phyloP scores from a whole-genome alignment of 805 yeast genomes.

The Helenozyma rhizophorensis region DNA sequence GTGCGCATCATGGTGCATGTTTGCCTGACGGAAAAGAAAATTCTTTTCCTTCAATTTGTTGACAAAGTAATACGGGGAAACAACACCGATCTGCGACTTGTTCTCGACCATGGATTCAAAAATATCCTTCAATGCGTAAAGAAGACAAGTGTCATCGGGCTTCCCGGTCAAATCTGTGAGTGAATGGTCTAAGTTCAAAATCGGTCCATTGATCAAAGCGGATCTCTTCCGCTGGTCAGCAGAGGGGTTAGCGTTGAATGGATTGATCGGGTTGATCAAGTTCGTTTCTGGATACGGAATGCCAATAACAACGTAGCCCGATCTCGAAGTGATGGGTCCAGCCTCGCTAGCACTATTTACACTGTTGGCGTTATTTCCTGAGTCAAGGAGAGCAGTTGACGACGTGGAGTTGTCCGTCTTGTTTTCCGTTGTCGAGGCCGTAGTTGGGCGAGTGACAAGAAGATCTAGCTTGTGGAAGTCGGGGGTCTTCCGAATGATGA shows the following conservation, averaged over 20 bases:
- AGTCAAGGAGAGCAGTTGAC: conserved; percentile 28
- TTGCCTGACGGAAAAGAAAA: conserved; percentile 74
- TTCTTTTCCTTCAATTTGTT: conserved; percentile 77
- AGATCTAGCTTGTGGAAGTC: conserved; percentile 29
- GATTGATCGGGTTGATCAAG: conserved; percentile 31
- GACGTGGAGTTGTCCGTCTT: conserved; percentile 29
- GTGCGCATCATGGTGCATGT: conserved; percentile 98
- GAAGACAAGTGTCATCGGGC: conserved; percentile 25
- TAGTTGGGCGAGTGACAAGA: conserved; percentile 35
- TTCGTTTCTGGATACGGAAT: conserved; percentile 38
- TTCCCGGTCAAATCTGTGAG: conserved; percentile 36
- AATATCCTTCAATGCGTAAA: conserved; percentile 73
- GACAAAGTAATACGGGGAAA: conserved; percentile 73
- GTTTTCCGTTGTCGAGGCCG: conserved; percentile 9
- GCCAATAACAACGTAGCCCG: conserved; percentile 35
- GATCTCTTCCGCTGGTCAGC: conserved; percentile 74
- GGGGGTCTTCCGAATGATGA: conserved; percentile 23
- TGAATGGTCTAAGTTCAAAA: conserved; percentile 73
- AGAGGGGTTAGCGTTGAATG: conserved; percentile 38
- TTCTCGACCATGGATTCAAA: conserved; percentile 81
- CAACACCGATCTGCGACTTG: conserved; percentile 68
- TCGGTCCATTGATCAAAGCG: conserved; percentile 78
- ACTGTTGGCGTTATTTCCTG: conserved; percentile 12
- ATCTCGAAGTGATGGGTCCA: conserved; percentile 24
- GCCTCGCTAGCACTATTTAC: conserved; percentile 6